Evolutionary conservation across 352 stramenopile genomes (phyloP), one percentile per base, ranked within the genome.

Genomic region (Phytophthora sp.): DNA sequence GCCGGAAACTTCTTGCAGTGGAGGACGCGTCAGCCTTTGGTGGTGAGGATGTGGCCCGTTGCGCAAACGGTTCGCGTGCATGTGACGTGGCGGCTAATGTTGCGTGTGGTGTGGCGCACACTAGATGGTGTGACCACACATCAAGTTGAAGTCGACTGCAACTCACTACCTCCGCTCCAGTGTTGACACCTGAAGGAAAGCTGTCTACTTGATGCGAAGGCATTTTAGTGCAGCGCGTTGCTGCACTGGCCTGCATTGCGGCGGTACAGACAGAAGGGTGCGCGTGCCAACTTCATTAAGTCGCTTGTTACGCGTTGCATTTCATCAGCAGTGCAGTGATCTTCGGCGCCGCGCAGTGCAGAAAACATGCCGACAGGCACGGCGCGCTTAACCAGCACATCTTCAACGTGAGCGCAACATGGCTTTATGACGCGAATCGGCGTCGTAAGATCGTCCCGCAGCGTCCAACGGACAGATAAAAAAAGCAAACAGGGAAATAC

Each of bases 401-500:
- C 28, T 44, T 53, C 39, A 51, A 46, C 11, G 28, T 23, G 23
- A 18, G 30, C 20, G n/a, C 34, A 26, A 44, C 27, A 6, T 26
- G 17, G n/a, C 28, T 41, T 15, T 17, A 48, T 32, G 20, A 32
- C 10, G 39, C 41, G n/a, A 52, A 11, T 3, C 26, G 1, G 5
- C 30, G 31, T 42, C 34, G 42, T 32, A n/a, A n/a, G n/a, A n/a
- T n/a, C n/a, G n/a, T n/a, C n/a, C n/a, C n/a, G n/a, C n/a, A n/a
- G n/a, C n/a, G n/a, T n/a, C n/a, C n/a, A n/a, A n/a, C n/a, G n/a
- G n/a, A n/a, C n/a, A n/a, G n/a, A 45, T 54, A 60, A 63, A 54
- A 71, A 74, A 74, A 62, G 54, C 54, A 63, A 74, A 67, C 55
- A 58, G 62, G 58, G 62, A 72, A 72, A 72, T 76, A 53, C 23